Evolutionary conservation across 352 stramenopile species (phyloP).

Genomic region (Pythium biforme): DNA sequence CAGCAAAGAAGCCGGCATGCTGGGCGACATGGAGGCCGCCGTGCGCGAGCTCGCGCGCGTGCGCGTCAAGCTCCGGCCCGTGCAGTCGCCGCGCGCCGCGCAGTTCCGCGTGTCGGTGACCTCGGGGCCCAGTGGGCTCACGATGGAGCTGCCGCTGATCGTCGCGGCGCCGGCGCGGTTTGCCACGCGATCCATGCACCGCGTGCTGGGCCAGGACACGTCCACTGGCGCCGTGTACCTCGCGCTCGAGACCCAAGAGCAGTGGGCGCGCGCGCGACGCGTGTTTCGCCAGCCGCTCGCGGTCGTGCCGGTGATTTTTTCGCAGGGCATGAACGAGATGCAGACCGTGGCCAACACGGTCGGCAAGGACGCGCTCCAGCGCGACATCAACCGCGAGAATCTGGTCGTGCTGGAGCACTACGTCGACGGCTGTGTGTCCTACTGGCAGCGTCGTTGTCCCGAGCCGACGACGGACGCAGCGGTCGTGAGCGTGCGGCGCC

Average conservation of each 20-base stretch:
- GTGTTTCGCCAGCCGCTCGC: conserved; percentile 58
- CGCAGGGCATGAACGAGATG: conserved; percentile 93
- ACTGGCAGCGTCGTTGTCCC: conserved; percentile 32
- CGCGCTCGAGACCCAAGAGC: conserved; percentile 38
- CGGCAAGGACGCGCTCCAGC: conserved; percentile 67
- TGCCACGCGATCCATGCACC: conserved; percentile 52
- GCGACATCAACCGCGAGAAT: conserved; percentile 83
- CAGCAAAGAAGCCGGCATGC: conserved; percentile 81
- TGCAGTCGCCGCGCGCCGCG: conserved; percentile 57
- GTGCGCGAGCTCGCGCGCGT: conserved; percentile 71
- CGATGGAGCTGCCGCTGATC: conserved; percentile 78
- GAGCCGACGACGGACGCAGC: conserved; percentile 35
- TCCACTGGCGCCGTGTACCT: conserved; percentile 74
- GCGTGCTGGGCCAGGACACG: conserved; percentile 70
- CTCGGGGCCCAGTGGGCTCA: conserved; percentile 50
- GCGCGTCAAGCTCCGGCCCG: conserved; percentile 66
- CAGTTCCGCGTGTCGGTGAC: conserved; percentile 76
- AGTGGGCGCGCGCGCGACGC: conserved; percentile 54
- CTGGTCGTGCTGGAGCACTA: conserved; percentile 61
- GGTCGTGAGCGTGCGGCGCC: conserved; percentile 16
- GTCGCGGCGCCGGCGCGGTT: conserved; percentile 32
- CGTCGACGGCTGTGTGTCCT: conserved; percentile 38
- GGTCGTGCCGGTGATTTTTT: conserved; percentile 81
- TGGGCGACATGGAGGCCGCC: conserved; percentile 80
- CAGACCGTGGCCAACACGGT: conserved; percentile 91